A percentile compares a stretch with the other conserved stretches of the same genome.
These are phyloP conservation scores for Capsicum rhomboideum DNA, from an alignment of 257 asterid species.

Conservation along the genomic window DNA sequence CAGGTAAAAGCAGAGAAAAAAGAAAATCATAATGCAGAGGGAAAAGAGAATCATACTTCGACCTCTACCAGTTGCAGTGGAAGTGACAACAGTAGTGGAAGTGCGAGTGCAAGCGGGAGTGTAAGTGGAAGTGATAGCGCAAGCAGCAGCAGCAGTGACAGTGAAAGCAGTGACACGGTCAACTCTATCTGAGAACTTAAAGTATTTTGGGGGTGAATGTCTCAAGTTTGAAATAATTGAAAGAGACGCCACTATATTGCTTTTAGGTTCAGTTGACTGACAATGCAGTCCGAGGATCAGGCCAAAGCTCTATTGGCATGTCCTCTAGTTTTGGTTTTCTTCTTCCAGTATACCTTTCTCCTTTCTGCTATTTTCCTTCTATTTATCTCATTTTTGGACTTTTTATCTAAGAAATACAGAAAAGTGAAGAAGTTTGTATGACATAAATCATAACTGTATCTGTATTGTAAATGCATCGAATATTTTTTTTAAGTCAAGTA, in stretches of 20 bases:
- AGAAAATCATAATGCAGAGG: slow-evolving; percentile 32
- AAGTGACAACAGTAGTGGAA: slow-evolving; percentile 64
- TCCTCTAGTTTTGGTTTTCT: not conserved
- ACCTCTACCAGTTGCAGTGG: slow-evolving; percentile 69
- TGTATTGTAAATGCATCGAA: not conserved
- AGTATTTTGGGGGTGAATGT: not conserved
- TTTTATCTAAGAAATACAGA: not conserved
- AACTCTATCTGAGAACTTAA: slow-evolving; percentile 36
- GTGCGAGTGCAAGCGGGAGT: slow-evolving; percentile 45
- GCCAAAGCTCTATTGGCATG: not conserved
- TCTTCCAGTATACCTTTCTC: not conserved
- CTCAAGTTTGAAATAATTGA: not conserved
- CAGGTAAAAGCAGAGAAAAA: slow-evolving; percentile 53
- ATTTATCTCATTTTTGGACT: not conserved
- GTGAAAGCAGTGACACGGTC: slow-evolving; percentile 66
- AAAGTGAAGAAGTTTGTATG: not conserved
- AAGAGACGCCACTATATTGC: not conserved
- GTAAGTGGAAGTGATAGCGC: slow-evolving; percentile 32
- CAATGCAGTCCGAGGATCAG: not conserved
- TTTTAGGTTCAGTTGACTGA: not conserved
- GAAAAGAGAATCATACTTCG: slow-evolving; percentile 40
- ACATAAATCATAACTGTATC: not conserved
- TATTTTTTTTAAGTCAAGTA: not conserved
- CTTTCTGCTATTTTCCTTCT: not conserved
- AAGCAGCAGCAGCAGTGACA: slow-evolving; percentile 66